Conservation (phyloP, 495 filamentous ascomycete genomes). For the Aspergillus affinis region DNA sequence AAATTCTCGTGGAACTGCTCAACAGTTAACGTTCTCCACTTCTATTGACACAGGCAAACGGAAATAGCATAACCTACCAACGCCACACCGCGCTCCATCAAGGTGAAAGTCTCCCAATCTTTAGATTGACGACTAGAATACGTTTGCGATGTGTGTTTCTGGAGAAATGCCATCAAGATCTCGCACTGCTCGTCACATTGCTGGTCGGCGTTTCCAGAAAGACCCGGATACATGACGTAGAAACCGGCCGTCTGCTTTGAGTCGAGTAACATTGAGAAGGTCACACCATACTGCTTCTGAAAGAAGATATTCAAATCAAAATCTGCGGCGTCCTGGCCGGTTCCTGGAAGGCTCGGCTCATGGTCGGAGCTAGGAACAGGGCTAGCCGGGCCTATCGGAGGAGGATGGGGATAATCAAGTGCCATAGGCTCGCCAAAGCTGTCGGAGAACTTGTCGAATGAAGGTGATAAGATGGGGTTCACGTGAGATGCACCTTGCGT, state of each 20-base stretch:
- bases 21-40: slow-evolving; percentile 13
- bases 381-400: not conserved
- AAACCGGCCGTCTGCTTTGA: slow-evolving; percentile 17
- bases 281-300: slow-evolving; percentile 17
- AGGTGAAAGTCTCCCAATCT: slow-evolving; percentile 42
- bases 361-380: not conserved
- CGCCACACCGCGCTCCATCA: slow-evolving; percentile 34
- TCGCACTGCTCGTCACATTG: slow-evolving; percentile 22
- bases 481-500: not conserved
- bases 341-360: not conserved
- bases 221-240: slow-evolving; percentile 39
- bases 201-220: slow-evolving; percentile 11
- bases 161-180: slow-evolving; percentile 27
- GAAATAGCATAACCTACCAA: slow-evolving; percentile 33
- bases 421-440: slow-evolving; percentile 11
- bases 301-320: slow-evolving; percentile 17
- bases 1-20: slow-evolving; percentile 45
- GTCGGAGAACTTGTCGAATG: not conserved
- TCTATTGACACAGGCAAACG: not conserved
- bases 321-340: not conserved
- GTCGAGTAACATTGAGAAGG: slow-evolving; percentile 20
- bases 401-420: not conserved
- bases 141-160: slow-evolving; percentile 12
- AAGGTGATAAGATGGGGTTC: not conserved
- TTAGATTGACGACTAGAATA: slow-evolving; percentile 30